Percentiles rank a stretch among this genome's conserved stretches.
phyloP scores from a whole-genome alignment of 1,284 basidiomycete genomes.

The Fistulina hepatica region DNA sequence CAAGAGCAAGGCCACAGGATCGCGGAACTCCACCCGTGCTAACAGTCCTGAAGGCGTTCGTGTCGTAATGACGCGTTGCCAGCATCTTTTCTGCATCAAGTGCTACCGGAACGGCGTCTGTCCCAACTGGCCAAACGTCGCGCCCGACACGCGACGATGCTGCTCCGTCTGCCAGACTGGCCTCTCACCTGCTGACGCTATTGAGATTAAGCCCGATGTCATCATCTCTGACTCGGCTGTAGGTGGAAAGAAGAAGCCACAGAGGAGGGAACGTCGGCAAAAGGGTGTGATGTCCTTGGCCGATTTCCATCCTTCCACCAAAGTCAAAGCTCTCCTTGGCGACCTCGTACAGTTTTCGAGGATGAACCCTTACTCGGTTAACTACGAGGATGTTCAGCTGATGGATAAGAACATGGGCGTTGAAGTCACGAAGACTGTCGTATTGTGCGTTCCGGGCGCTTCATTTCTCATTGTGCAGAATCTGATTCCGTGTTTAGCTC shows the following conservation, averaged over 20 bases:
- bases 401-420: conserved; percentile 60
- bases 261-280: conserved; percentile 60
- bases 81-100: conserved; percentile 79
- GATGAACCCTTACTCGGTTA: conserved; percentile 72
- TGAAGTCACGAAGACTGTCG: conserved; percentile 74
- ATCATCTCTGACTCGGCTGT: background rate
- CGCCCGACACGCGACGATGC: conserved; percentile 42
- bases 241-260: conserved; percentile 46
- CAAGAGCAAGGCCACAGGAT: conserved; percentile 41
- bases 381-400: conserved; percentile 76
- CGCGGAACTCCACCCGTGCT: conserved; percentile 57
- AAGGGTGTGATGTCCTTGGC: conserved; percentile 41
- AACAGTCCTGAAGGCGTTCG: conserved; percentile 51
- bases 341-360: conserved; percentile 72
- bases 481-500: conserved; percentile 40
- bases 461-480: conserved; percentile 5
- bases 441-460: conserved; percentile 58
- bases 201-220: conserved; percentile 55
- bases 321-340: conserved; percentile 67
- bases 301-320: conserved; percentile 71
- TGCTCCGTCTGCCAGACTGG: conserved; percentile 70
- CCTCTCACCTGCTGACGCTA: conserved; percentile 56
- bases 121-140: conserved; percentile 68
- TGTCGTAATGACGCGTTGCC: conserved; percentile 80
- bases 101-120: conserved; percentile 75